Percentiles rank a stretch among this genome's conserved stretches.
These are phyloP conservation scores for Paulownia fortunei DNA, from an alignment of 257 asterid species.

Conservation along the genomic window DNA sequence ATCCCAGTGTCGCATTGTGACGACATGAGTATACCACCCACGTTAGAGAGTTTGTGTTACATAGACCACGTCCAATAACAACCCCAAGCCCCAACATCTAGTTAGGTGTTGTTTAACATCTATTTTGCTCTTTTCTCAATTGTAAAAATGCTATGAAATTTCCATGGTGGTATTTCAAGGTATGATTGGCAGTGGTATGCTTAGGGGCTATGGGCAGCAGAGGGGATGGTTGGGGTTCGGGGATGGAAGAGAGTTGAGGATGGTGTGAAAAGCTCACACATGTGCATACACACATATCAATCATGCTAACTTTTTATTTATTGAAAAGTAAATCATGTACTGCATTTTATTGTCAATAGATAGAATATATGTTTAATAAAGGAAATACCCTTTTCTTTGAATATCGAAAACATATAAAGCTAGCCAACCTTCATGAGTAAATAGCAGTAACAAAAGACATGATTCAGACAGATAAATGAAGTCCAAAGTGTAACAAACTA, in stretches of 20 bases:
- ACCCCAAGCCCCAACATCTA: neutral
- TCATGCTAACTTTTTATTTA: neutral
- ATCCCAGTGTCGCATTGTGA: too few relatives aligned
- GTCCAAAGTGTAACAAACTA: conserved; percentile 5
- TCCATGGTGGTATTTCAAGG: neutral
- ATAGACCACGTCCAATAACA: neutral
- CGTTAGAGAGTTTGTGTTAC: neutral
- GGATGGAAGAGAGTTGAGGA: neutral
- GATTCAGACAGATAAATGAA: neutral
- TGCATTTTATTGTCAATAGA: neutral
- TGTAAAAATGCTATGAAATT: neutral
- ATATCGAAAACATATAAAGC: neutral
- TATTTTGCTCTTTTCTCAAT: neutral
- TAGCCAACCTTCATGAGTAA: neutral
- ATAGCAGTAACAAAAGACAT: neutral
- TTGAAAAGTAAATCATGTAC: neutral
- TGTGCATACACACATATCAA: neutral
- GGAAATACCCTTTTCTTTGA: neutral
- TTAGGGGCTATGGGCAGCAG: neutral
- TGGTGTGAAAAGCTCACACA: neutral
- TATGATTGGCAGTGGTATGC: neutral
- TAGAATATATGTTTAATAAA: neutral
- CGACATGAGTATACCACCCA: too few relatives aligned
- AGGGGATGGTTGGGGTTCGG: neutral
- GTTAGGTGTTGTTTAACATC: neutral